Evolutionary conservation across 73 alveolate genomes (phyloP), one percentile per base, ranked within the genome.

Genomic region (Blepharisma japonicum): DNA sequence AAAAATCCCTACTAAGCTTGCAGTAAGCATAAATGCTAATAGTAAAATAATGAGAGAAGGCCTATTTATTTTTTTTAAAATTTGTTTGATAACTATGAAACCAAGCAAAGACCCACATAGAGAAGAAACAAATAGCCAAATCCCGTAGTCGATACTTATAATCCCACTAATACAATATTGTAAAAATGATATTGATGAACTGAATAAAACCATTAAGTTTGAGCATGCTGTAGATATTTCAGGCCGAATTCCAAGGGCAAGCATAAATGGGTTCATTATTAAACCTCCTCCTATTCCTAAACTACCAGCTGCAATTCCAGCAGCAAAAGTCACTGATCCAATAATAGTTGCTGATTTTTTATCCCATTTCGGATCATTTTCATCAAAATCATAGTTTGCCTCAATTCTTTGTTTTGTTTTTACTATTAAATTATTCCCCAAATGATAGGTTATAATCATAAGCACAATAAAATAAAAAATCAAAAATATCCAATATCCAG

Each of bases 281-380:
- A 68, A 55, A 6, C 91, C 91, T 8, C 91, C 91, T 53, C 88
- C 90, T 6, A 84, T 80, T 39, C 91, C 91, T 18, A 84, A 76
- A 39, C 80, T 81, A 27, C 91, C 91, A 68, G 81, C 56, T 20
- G 61, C 67, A 20, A 81, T 55, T 14, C 90, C 85, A 21, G 86
- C 90, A 42, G 71, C 14, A 81, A 84, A 84, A 81, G 84, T 80
- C 51, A 70, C 32, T 18, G 50, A 23, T 11, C 80, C 50, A 14
- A 72, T 55, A 20, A 27, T 23, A 6, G 21, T 45, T 21, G 42
- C 32, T 11, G 20, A 70, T 23, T 49, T 47, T 11, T 72, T 9
- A 4, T 9, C 4, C 56, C 42, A 61, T 38, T n/a, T 11, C 0
- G 21, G n/a, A 61, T 61, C 77, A 11, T 4, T 14, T 61, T n/a